Percentiles rank a stretch among this genome's conserved stretches.
These are phyloP conservation scores for Exsudoporus frostii DNA, from an alignment of 768 basidiomycete species.

Conservation along the genomic window DNA sequence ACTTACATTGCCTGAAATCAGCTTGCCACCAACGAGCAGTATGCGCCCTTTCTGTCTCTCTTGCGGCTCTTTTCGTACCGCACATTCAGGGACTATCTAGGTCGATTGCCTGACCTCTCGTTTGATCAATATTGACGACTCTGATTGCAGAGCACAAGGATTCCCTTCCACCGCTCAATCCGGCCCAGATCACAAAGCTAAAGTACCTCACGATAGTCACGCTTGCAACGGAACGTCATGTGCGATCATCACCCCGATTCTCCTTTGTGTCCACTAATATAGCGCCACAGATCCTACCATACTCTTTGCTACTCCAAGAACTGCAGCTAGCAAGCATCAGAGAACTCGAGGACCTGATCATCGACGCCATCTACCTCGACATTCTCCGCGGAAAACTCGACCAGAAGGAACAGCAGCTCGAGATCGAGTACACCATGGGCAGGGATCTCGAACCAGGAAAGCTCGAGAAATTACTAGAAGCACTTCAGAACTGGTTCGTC, in stretches of 20 bases:
- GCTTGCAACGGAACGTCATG: slow-evolving; percentile 72
- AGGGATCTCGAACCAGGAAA: slow-evolving; percentile 82
- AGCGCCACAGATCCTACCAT: slow-evolving; percentile 68
- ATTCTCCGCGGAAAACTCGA: slow-evolving; percentile 89
- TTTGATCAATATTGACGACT: slow-evolving; percentile 1
- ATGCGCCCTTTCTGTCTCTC: slow-evolving; percentile 58
- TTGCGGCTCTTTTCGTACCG: slow-evolving; percentile 89
- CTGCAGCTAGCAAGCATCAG: slow-evolving; percentile 79
- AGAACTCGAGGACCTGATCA: slow-evolving; percentile 93
- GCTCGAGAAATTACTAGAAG: slow-evolving; percentile 54
- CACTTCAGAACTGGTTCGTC: slow-evolving; percentile 65
- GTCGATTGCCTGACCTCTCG: slow-evolving; percentile 39
- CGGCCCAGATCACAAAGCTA: slow-evolving; percentile 78
- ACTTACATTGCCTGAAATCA: slow-evolving; percentile 31
- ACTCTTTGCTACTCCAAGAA: slow-evolving; percentile 62
- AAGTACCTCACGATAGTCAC: slow-evolving; percentile 92
- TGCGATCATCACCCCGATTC: slow-evolving; percentile 36
- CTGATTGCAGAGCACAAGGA: slow-evolving; percentile 57
- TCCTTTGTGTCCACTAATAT: background rate
- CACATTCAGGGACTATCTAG: slow-evolving; percentile 78
- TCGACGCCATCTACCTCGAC: slow-evolving; percentile 93
- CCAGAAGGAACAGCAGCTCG: slow-evolving; percentile 85
- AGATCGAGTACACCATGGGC: slow-evolving; percentile 91
- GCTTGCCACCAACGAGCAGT: slow-evolving; percentile 66
- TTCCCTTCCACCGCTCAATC: slow-evolving; percentile 61